These are phyloP conservation scores for Nothopassalora personata DNA, from an alignment of 2,329 filamentous ascomycete genomes.

Conservation along the genomic window DNA sequence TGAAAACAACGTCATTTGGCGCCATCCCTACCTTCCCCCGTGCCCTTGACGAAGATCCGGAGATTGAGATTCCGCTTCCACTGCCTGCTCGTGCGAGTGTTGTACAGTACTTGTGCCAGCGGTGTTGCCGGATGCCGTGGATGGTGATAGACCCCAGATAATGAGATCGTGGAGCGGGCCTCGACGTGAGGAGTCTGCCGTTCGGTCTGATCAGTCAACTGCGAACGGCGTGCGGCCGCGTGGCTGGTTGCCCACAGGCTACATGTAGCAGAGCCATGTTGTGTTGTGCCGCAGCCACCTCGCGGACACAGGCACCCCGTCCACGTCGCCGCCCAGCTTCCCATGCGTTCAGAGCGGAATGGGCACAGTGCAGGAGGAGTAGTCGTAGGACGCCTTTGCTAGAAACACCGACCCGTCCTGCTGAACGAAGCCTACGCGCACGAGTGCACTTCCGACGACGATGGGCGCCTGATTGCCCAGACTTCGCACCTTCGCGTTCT, in stretches of 20 bases:
- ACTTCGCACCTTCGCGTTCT: not conserved
- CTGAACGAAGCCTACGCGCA: not conserved
- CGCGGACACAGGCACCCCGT: not conserved
- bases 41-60: not conserved
- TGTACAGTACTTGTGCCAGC: not conserved
- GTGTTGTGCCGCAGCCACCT: not conserved
- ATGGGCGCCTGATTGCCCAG: slow-evolving; percentile 3
- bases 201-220: not conserved
- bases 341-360: not conserved
- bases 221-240: not conserved
- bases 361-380: too few species aligned
- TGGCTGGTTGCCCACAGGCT: not conserved
- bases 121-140: not conserved
- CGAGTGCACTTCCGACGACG: not conserved
- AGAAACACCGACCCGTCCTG: not conserved
- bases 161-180: not conserved
- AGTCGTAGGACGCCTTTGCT: not conserved
- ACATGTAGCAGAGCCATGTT: not conserved
- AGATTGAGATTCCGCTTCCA: slow-evolving; percentile 2
- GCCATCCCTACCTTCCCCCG: not conserved
- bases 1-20: slow-evolving; percentile 4
- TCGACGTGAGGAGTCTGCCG: too few species aligned
- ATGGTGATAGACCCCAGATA: not conserved
- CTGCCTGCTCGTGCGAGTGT: not conserved
- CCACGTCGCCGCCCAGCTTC: not conserved